Evolutionary conservation across 352 stramenopile species (phyloP).

Genomic region (Phytophthora europaea): DNA sequence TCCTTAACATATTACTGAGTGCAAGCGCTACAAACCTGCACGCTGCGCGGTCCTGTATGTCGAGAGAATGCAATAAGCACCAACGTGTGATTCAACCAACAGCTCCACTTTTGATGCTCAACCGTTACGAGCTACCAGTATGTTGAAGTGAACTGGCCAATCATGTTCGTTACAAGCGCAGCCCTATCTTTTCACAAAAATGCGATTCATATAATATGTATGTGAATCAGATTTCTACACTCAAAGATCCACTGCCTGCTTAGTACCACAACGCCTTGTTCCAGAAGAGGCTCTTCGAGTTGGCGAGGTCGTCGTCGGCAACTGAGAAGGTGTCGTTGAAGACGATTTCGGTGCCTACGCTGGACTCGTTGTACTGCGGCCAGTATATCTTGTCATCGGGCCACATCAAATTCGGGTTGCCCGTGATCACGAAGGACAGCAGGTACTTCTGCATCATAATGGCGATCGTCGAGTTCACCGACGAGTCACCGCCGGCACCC

Average conservation of each 20-base stretch:
- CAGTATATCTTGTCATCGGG: slow-evolving; percentile 38
- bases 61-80: background rate
- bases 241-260: background rate
- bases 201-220: too few relatives aligned
- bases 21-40: background rate
- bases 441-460: slow-evolving; percentile 43
- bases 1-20: background rate
- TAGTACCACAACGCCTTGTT: slow-evolving; percentile 48
- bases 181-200: background rate
- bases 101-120: background rate
- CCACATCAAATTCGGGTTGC: slow-evolving; percentile 37
- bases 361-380: slow-evolving; percentile 42
- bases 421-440: slow-evolving; percentile 41
- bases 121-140: slow-evolving; percentile 3
- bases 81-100: background rate
- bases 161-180: slow-evolving; percentile 5
- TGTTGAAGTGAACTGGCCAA: slow-evolving; percentile 25
- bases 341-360: slow-evolving; percentile 31
- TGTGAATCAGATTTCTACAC: too few relatives aligned
- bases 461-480: slow-evolving; percentile 31
- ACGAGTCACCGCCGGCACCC: slow-evolving; percentile 18
- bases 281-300: slow-evolving; percentile 43
- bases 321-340: slow-evolving; percentile 44
- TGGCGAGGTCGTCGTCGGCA: slow-evolving; percentile 37
- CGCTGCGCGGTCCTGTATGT: background rate